Conservation (phyloP, 2,329 filamentous ascomycete genomes). For the Metarhizium brunneum region DNA sequence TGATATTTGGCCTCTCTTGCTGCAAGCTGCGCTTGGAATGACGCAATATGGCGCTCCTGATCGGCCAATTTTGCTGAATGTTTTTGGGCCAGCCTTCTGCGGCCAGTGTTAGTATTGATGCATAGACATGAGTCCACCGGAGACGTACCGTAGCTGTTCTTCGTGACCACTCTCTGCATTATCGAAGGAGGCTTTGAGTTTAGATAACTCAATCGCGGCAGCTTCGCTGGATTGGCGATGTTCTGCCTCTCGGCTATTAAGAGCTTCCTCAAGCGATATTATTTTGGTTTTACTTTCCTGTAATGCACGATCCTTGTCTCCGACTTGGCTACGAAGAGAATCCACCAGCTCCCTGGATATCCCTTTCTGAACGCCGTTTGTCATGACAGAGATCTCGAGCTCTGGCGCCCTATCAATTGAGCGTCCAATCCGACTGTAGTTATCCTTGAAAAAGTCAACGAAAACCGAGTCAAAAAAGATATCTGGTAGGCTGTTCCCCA, state of each 20-base stretch:
- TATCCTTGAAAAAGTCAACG: constrained; percentile 92
- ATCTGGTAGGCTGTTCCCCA: constrained; percentile 51
- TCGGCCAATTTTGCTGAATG: constrained; percentile 15
- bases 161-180: constrained; percentile 17
- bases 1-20: constrained; percentile 19
- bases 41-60: constrained; percentile 13
- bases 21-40: constrained; percentile 9
- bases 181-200: constrained; percentile 21
- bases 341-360: constrained; percentile 93
- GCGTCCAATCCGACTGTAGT: constrained; percentile 75
- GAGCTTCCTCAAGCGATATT: constrained; percentile 38
- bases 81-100: constrained; percentile 12
- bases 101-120: background rate
- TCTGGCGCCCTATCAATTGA: constrained; percentile 88
- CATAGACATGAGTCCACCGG: background rate
- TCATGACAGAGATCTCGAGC: constrained; percentile 71
- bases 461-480: constrained; percentile 82
- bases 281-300: constrained; percentile 37
- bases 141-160: constrained; percentile 43
- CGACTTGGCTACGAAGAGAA: constrained; percentile 65
- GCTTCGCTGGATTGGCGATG: constrained; percentile 57
- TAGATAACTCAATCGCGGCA: constrained; percentile 17
- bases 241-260: constrained; percentile 66
- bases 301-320: constrained; percentile 54
- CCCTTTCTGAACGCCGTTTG: constrained; percentile 75